Percentiles rank a stretch among this genome's conserved stretches.
Evolutionary conservation across 108 stramenopile genomes (phyloP).

Genomic region (Nitzschia putrida): DNA sequence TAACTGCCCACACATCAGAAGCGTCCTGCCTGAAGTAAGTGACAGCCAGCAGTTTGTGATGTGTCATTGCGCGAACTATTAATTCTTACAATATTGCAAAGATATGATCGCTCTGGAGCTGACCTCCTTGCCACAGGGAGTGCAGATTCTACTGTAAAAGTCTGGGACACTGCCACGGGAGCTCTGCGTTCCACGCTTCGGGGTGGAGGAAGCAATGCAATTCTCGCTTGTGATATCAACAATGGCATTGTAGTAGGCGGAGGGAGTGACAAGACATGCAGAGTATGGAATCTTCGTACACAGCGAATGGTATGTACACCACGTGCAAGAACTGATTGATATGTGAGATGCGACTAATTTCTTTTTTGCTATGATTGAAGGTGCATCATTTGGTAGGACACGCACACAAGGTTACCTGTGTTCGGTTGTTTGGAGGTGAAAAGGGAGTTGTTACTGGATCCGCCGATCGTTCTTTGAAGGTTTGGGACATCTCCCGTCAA

Average conservation of each 20-base stretch:
- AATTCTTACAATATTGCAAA: background rate
- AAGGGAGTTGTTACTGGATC: slow-evolving; percentile 78
- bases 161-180: slow-evolving; percentile 80
- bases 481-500: slow-evolving; percentile 84
- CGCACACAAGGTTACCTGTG: slow-evolving; percentile 76
- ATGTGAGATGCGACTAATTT: background rate
- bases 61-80: background rate
- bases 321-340: background rate
- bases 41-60: background rate
- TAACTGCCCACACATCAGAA: slow-evolving; percentile 66
- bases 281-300: slow-evolving; percentile 78
- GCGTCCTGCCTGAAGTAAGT: slow-evolving; percentile 67
- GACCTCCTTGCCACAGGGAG: slow-evolving; percentile 70
- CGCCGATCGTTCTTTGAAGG: slow-evolving; percentile 74
- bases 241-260: slow-evolving; percentile 67
- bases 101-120: slow-evolving; percentile 63
- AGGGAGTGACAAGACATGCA: slow-evolving; percentile 80
- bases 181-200: slow-evolving; percentile 58
- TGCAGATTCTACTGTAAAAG: slow-evolving; percentile 67
- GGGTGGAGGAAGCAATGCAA: slow-evolving; percentile 54
- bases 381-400: slow-evolving; percentile 88
- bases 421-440: slow-evolving; percentile 58
- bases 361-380: slow-evolving; percentile 11
- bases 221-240: slow-evolving; percentile 70
- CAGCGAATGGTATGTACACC: slow-evolving; percentile 62